Conservation (phyloP, 2,329 filamentous ascomycete species). For the Metarhizium humberi region DNA sequence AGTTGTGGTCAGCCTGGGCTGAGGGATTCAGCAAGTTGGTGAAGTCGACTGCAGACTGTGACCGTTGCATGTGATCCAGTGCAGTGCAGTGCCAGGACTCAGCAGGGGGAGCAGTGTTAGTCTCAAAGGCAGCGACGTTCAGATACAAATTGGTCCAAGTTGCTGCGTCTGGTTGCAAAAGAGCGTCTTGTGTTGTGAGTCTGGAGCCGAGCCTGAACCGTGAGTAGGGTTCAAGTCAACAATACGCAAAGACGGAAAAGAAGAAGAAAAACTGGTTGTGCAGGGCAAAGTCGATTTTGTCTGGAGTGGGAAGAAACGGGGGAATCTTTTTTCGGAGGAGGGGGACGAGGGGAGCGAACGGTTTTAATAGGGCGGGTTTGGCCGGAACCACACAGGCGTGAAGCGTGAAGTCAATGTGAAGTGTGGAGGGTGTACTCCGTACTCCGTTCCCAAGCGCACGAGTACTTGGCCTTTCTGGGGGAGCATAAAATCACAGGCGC, state of each 20-base stretch:
- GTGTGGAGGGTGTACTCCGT: constrained; percentile 4
- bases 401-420: constrained; percentile 1
- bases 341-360: constrained; percentile 14
- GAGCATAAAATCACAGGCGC: neutral
- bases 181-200: neutral
- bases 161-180: neutral
- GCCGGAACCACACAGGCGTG: constrained; percentile 18
- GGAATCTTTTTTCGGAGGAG: constrained; percentile 12
- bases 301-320: constrained; percentile 10
- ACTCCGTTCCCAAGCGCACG: constrained; percentile 3
- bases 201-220: neutral
- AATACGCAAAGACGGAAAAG: neutral
- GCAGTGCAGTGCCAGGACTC: neutral
- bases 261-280: neutral
- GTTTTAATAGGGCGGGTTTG: constrained; percentile 23
- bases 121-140: neutral
- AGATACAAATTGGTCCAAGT: neutral
- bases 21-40: constrained; percentile 63
- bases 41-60: constrained; percentile 65
- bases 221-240: neutral
- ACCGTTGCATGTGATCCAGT: constrained; percentile 62
- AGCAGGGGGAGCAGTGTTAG: neutral
- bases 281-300: constrained; percentile 1
- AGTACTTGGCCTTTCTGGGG: constrained; percentile 5
- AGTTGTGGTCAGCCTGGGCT: constrained; percentile 15